Percentiles rank a stretch among this genome's conserved stretches.
phyloP scores from a whole-genome alignment of 2,329 filamentous ascomycete genomes.

The Sarocladium brachiariae region DNA sequence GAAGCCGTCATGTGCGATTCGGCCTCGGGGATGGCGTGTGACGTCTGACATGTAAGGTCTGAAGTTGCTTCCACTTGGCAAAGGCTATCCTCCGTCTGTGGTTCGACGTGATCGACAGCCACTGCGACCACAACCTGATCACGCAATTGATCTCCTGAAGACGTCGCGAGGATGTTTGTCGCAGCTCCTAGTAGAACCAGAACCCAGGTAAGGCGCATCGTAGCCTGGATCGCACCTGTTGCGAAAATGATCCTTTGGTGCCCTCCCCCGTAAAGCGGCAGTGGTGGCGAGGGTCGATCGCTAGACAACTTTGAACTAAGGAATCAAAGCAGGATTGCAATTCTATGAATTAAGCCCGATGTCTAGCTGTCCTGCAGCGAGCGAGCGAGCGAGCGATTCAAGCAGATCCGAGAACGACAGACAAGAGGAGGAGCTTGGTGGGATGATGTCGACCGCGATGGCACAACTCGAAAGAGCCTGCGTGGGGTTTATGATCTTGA shows the following conservation, averaged over 20 bases:
- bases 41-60: too few relatives aligned
- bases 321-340: not conserved
- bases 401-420: constrained; percentile 8
- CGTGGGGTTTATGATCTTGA: constrained; percentile 9
- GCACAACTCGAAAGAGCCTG: not conserved
- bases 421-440: not conserved
- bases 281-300: too few relatives aligned
- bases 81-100: not conserved
- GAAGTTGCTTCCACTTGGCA: not conserved
- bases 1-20: not conserved
- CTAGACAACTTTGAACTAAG: too few relatives aligned
- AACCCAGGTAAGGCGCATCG: not conserved
- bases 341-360: not conserved
- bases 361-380: constrained; percentile 7
- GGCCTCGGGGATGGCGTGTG: not conserved
- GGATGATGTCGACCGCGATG: not conserved
- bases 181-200: not conserved
- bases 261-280: too few relatives aligned
- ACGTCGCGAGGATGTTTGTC: not conserved
- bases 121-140: not conserved
- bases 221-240: too few relatives aligned
- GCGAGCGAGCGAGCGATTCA: not conserved
- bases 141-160: not conserved
- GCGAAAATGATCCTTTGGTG: too few relatives aligned
- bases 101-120: not conserved